These are phyloP conservation scores for Saussurea involucrata DNA, from an alignment of 129 eudicot species.

Conservation along the genomic window DNA sequence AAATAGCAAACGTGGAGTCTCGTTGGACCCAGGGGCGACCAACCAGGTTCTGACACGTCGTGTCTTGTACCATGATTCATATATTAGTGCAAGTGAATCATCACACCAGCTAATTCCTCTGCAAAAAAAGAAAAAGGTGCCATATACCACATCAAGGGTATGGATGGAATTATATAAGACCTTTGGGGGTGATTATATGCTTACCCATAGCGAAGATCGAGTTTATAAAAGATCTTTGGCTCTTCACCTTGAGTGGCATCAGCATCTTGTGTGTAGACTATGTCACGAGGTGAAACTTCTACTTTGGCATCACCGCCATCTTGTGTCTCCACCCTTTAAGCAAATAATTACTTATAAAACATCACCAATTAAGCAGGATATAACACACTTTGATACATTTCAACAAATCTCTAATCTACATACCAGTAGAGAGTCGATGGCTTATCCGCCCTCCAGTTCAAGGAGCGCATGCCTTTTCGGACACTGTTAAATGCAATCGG, in stretches of 20 bases:
- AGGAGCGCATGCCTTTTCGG: conserved; percentile 87
- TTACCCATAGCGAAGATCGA: conserved; percentile 97
- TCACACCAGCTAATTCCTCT: conserved; percentile 98
- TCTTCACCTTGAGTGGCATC: conserved; percentile 69
- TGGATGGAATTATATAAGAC: background rate
- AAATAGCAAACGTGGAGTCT: conserved; percentile 67
- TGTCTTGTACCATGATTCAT: conserved; percentile 96
- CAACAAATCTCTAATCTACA: conserved; percentile 3
- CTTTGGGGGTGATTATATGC: background rate
- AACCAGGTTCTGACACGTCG: conserved; percentile 77
- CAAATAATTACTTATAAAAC: conserved; percentile 13
- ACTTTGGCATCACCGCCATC: conserved; percentile 98
- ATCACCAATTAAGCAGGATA: background rate
- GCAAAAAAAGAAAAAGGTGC: conserved; percentile 17
- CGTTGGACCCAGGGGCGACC: conserved; percentile 63
- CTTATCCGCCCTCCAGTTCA: conserved; percentile 92
- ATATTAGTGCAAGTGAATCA: conserved; percentile 87
- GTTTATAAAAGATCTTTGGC: conserved; percentile 67
- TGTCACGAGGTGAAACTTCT: conserved; percentile 96
- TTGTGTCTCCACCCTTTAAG: conserved; percentile 89
- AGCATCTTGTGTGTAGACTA: conserved; percentile 77
- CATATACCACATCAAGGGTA: no score
- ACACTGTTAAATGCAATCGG: conserved; percentile 84
- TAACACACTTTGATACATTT: background rate
- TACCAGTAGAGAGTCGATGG: conserved; percentile 90